Evolutionary conservation across 140 eudicot genomes (phyloP), one percentile per base, ranked within the genome.

Genomic region (Artemisia princeps): DNA sequence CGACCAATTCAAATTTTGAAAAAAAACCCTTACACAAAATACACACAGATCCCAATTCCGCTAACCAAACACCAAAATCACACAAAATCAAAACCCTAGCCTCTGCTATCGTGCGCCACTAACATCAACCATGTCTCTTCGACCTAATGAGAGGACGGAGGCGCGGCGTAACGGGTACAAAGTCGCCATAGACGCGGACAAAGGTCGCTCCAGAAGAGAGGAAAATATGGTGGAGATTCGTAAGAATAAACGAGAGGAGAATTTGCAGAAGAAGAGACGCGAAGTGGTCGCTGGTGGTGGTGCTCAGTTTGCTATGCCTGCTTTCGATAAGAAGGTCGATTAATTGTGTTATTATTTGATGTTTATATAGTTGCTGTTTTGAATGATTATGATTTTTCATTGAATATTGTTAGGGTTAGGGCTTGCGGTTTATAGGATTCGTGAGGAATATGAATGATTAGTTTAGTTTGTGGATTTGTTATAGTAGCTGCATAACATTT

Each of bases 161-260:
- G 90, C 72, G 48, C 94, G 96, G 68, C 86, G 94, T 84, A 88
- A 76, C 68, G 67, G 82, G 26, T 88, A 83, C 81, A 88, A 85
- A 79, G 90, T 83, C 76, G 65, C 87, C 13, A 84, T 84, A 8
- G 90, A 84, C 55, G 90, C 90, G 51, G 90, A 84, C 2, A 86
- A 84, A 68, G 86, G 90, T 2, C 79, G 90, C 11, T 72, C 84
- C 11, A 55, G 84, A 14, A 62, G 90, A 54, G 90, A 84, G 67
- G 90, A 84, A 55, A 78, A 78, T 30, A 78, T 84, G 86, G 87
- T 84, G 12, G 90, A 84, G 82, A 81, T 84, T 62, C 80, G 83
- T 16, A 84, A 81, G 84, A 81, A 58, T 20, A 67, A 73, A 26
- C 72, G 90, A 49, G 90, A 84, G 65, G 90, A 84, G 66, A 84